Evolutionary conservation across 2,329 filamentous ascomycete species (phyloP).

Genomic region (Trichoderma harzianum): DNA sequence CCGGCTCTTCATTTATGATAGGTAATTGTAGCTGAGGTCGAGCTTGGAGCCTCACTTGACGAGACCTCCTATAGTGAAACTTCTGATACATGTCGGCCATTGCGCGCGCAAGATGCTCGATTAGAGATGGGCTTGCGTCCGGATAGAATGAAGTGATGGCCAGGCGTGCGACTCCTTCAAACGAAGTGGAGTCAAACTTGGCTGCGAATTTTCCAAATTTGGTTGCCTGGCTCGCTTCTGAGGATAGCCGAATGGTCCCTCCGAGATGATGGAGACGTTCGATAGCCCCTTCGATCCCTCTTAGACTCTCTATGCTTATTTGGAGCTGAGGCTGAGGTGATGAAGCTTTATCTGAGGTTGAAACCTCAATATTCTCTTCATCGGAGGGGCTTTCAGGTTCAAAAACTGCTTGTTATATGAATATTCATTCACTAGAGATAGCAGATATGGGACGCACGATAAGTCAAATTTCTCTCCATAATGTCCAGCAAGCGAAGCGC

Average conservation of each 20-base stretch:
- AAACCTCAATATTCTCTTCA: not conserved
- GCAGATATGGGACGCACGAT: not conserved
- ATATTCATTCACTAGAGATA: not conserved
- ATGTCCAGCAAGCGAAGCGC: conserved; percentile 9
- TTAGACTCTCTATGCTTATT: conserved; percentile 2
- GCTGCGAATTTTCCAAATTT: not conserved
- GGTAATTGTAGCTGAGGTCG: not conserved
- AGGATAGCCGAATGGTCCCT: not conserved
- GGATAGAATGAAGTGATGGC: conserved; percentile 9
- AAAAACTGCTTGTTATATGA: not conserved
- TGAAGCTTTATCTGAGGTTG: not conserved
- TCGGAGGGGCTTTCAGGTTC: not conserved
- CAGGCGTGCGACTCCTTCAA: not conserved
- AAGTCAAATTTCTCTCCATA: conserved; percentile 11
- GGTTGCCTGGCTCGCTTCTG: not conserved
- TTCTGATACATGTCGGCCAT: conserved; percentile 12
- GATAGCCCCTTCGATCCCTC: not conserved
- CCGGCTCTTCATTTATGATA: not conserved
- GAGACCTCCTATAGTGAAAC: conserved; percentile 7
- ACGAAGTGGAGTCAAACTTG: not conserved
- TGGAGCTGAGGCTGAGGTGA: not conserved
- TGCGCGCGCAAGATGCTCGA: conserved; percentile 1
- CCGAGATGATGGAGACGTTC: conserved; percentile 13
- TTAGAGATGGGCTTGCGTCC: not conserved
- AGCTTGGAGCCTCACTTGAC: conserved; percentile 1